phyloP scores from a whole-genome alignment of 1,284 basidiomycete genomes.

The Microbotryum silenes-acaulis region DNA sequence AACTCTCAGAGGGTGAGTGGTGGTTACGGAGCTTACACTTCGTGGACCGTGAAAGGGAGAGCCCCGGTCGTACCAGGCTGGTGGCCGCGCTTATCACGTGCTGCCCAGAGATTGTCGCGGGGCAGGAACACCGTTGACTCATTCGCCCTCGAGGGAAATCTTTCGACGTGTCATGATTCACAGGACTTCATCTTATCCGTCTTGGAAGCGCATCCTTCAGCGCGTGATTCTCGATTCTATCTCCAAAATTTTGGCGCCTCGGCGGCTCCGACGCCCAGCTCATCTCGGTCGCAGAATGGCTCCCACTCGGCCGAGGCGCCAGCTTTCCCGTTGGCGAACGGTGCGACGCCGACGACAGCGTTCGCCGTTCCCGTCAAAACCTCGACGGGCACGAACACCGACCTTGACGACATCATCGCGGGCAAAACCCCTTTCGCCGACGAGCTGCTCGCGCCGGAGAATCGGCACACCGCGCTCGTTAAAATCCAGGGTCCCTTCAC shows the following conservation, averaged over 20 bases:
- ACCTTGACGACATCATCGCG: constrained; percentile 30
- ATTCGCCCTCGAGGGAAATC: too few relatives aligned
- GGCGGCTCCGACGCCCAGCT: constrained; percentile 34
- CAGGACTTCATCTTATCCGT: constrained; percentile 97
- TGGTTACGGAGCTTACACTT: too few relatives aligned
- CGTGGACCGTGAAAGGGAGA: too few relatives aligned
- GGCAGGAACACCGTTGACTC: too few relatives aligned
- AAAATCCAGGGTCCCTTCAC: constrained; percentile 96
- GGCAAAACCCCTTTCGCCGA: constrained; percentile 55
- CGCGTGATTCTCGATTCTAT: constrained; percentile 82
- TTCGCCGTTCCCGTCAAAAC: constrained; percentile 15
- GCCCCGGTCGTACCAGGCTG: too few relatives aligned
- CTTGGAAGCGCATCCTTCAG: constrained; percentile 83
- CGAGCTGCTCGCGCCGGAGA: constrained; percentile 68
- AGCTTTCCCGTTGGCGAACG: constrained; percentile 32
- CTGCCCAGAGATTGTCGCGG: too few relatives aligned
- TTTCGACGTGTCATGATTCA: too few relatives aligned
- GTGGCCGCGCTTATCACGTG: too few relatives aligned
- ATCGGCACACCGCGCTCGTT: constrained; percentile 80
- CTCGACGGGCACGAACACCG: constrained; percentile 37
- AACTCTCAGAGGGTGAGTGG: too few relatives aligned
- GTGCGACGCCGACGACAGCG: constrained; percentile 36
- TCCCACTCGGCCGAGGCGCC: constrained; percentile 27
- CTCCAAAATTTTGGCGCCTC: constrained; percentile 67
- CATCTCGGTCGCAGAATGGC: constrained; percentile 14